These are phyloP conservation scores for Camillea tinctor DNA, from an alignment of 2,329 filamentous ascomycete genomes.

Conservation along the genomic window DNA sequence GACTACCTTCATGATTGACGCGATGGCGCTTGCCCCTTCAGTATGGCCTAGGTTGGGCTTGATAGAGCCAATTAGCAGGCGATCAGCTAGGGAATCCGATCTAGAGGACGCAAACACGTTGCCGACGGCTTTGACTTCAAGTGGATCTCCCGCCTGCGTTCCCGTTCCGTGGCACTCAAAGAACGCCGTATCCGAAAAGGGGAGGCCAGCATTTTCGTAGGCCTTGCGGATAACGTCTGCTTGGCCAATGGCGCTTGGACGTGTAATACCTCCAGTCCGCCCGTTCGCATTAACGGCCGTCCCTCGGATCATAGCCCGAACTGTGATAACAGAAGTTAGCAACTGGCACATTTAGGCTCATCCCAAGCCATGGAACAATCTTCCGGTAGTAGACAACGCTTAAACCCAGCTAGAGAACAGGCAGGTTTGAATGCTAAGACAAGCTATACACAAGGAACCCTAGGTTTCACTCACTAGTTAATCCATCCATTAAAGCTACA, in stretches of 20 bases:
- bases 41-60: constrained; percentile 23
- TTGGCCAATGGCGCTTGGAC: constrained; percentile 17
- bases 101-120: constrained; percentile 10
- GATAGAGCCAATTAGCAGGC: constrained; percentile 18
- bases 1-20: constrained; percentile 23
- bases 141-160: constrained; percentile 39
- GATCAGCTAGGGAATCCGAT: constrained; percentile 16
- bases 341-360: no score
- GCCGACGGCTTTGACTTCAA: constrained; percentile 36
- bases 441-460: no score
- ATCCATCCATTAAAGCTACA: background rate
- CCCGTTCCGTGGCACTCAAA: constrained; percentile 35
- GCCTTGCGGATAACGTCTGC: constrained; percentile 23
- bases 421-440: no score
- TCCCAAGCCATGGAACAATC: no score
- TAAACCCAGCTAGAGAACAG: no score
- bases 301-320: constrained; percentile 21
- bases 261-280: constrained; percentile 19
- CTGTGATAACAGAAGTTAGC: constrained; percentile 2
- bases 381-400: no score
- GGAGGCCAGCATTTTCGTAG: constrained; percentile 18
- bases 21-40: constrained; percentile 27
- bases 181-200: constrained; percentile 13
- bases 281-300: constrained; percentile 25
- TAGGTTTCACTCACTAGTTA: no score